Base-by-base conservation (phyloP, 257 asterid genomes). In the Ligustrum vulgare region DNA sequence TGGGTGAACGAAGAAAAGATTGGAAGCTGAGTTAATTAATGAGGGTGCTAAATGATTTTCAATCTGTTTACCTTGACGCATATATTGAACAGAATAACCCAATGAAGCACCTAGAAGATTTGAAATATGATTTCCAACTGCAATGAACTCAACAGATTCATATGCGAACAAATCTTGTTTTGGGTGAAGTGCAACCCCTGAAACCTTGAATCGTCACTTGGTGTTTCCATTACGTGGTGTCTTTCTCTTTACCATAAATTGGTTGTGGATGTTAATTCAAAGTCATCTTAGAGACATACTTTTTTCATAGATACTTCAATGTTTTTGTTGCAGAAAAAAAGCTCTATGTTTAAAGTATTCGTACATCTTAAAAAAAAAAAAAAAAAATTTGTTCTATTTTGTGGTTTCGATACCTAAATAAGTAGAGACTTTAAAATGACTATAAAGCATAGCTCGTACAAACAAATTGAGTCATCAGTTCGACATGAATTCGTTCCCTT, bases 71-170 rank as follows among this genome's bases (percentile, higher is more conserved):
- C 62, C 12, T 22, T 18, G 12, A 20, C 35, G 34, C 35, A 16
- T 23, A 20, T 49, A 58, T 39, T 35, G 22, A 37, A 63, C 47
- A 13, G 8, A 62, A 71, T 16, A 18, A n/a, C 64, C 33, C 47
- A 18, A 51, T 22, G 74, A 60, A 67, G 49, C 68, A 77, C 73
- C 64, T 34, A 60, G 54, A 76, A 69, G 37, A 54, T 72, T 18
- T 65, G 60, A 58, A 69, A 22, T 70, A 18, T 41, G 82, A 71
- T 74, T 70, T 51, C 39, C 36, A 25, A 16, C 76, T 43, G 18
- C 31, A 43, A 72, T 62, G 15, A 2, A 12, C 51, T 73, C 20
- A 73, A 31, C n/a, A 16, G 6, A 8, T 75, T 71, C 69, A 12
- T 73, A 23, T 45, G 54, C 67, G 16, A 60, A 45, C 70, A 54